Base-by-base conservation (phyloP, 2,329 filamentous ascomycete species). In the Xylaria sp. region DNA sequence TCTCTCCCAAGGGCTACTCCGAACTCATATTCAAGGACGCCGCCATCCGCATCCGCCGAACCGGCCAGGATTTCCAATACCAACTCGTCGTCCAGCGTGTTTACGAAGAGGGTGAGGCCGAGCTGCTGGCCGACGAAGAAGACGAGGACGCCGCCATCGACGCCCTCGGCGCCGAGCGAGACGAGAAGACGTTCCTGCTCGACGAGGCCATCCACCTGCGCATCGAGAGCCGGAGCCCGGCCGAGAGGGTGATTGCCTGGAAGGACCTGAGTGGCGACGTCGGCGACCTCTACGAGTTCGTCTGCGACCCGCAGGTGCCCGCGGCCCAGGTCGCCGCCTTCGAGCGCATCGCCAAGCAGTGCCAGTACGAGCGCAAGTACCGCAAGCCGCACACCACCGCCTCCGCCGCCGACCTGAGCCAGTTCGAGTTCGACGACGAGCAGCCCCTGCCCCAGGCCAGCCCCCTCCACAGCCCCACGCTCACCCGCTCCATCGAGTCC, bases 1-100 rank as follows among this genome's bases (percentile, higher is more conserved):
- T 94, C 59, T 98, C 95, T 8, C 94, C 95, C 66, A 99, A 99
- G 81, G 96, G 96, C 74, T 98, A 98, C 81, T 98, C 95, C 1
- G 96, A 99, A 82, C 94, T 98, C 79, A 97, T 99, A 82, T 99
- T 98, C 87, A 97, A 96, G 82, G 96, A 99, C 89, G 92, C 94
- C 48, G 92, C 94, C 56, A 94, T 95, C 63, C 94, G 92, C 72
- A 97, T 99, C 78, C 92, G 97, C 73, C 90, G 93, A 72, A 98
- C 96, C 18, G 94, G 93, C 23, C 94, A 97, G 80, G 94, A 98
- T 63, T 98, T 93, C 78, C 94, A 99, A 78, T 99, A 98, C 80
- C 96, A 99, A 81, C 92, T 99, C 13, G 95, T 98, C 50, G 89
- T 98, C 51, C 96, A 99, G 80, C 90, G 96, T 70, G 95, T 95